Base-by-base conservation (phyloP, 2,329 filamentous ascomycete species). In the Magnaporthiopsis poae region DNA sequence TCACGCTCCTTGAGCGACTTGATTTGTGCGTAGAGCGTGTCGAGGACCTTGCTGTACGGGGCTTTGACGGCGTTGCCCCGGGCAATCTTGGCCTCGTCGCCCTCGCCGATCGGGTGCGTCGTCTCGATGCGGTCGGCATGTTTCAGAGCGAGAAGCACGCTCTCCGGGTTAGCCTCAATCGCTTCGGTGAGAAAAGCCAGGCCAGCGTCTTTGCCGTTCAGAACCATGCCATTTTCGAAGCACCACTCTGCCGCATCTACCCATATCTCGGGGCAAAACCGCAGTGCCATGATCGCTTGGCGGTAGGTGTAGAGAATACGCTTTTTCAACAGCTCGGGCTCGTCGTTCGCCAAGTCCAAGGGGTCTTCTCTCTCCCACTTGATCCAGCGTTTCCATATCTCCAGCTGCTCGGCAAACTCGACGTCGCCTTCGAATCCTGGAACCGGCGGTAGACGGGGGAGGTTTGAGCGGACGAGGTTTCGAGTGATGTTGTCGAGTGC, bases 191-290 rank as follows among this genome's bases (percentile, higher is more conserved):
- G 81, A 72, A 98, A 91, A 12, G 91, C 87, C 31, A 89, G 86
- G 13, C 92, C 92, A 68, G 78, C 73, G 7, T 83, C 80, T 68
- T 82, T 81, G 62, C 84, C 84, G 52, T 92, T 88, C 61, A 86
- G 80, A 12, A 77, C 74, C 71, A 93, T 79, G 61, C 86, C 86
- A 71, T 95, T 92, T 66, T 89, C 85, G 73, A 92, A 92, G 76
- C 91, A 96, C 86, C 94, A 98, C 70, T 96, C 90, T 0, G 93
- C 91, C 12, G 92, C 94, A 68, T 97, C 92, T 64, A 92, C 93
- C 95, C 95, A 99, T 71, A 97, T 88, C 74, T 96, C 91, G 4
- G 95, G 93, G 86, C 94, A 95, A 77, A 98, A 99, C 64, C 93
- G 88, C 66, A 99, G 80, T 4, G 92, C 89, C 90, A 97, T 96